Percentiles rank a stretch among this genome's conserved stretches.
These are phyloP conservation scores for Aurifilum marmelostoma DNA, from an alignment of 2,329 filamentous ascomycete species.

Conservation along the genomic window DNA sequence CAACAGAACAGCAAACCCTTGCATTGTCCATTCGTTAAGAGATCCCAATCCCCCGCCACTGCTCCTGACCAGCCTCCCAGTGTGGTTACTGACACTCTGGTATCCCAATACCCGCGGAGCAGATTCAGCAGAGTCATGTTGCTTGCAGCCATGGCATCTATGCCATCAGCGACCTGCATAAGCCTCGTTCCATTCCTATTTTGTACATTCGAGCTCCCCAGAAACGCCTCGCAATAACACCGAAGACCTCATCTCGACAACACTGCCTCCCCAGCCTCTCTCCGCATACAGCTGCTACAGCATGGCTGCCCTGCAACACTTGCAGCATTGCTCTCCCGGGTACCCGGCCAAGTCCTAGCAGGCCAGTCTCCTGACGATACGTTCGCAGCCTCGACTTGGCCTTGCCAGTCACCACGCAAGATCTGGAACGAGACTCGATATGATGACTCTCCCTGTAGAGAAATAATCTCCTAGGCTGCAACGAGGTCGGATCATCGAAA, in stretches of 20 bases:
- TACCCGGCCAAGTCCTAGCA: neutral
- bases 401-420: neutral
- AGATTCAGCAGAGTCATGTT: neutral
- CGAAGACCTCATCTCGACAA: neutral
- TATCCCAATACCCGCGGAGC: neutral
- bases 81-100: neutral
- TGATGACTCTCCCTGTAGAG: neutral
- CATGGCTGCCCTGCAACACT: neutral
- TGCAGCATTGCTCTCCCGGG: no score
- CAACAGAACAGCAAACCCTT: neutral
- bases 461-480: neutral
- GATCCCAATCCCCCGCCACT: neutral
- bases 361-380: neutral
- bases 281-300: neutral
- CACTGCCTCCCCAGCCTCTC: no score
- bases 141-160: neutral
- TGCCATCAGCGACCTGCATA: neutral
- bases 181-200: neutral
- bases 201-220: neutral
- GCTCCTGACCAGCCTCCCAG: neutral
- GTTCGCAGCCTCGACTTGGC: neutral
- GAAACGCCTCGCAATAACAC: neutral
- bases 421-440: neutral
- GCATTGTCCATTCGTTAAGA: neutral
- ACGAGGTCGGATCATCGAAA: no score